A percentile compares a stretch with the other conserved stretches of the same genome.
Conservation (phyloP, 768 basidiomycete species). For the Dioszegia aurantiaca region DNA sequence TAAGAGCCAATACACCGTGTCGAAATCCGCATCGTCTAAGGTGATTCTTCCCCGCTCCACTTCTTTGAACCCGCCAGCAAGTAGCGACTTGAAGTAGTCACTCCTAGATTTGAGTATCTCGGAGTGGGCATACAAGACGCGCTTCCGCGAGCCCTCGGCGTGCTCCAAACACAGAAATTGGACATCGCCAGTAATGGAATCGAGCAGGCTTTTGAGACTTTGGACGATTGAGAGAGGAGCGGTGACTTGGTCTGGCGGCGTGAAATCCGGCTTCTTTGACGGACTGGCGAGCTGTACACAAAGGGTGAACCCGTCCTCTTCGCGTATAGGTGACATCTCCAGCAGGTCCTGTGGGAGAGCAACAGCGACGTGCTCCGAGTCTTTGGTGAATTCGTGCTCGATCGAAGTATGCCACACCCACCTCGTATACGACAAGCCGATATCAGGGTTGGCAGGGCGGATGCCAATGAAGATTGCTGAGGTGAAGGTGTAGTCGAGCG, state of each 20-base stretch:
- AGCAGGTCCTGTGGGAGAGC: conserved; percentile 63
- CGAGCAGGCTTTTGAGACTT: conserved; percentile 68
- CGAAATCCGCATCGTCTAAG: conserved; percentile 73
- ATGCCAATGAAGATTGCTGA: conserved; percentile 72
- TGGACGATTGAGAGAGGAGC: conserved; percentile 64
- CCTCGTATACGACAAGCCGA: conserved; percentile 64
- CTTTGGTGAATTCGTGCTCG: conserved; percentile 68
- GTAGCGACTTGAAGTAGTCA: conserved; percentile 74
- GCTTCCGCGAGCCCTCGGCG: conserved; percentile 61
- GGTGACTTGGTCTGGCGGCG: conserved; percentile 64
- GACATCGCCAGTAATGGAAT: conserved; percentile 72
- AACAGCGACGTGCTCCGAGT: conserved; percentile 73
- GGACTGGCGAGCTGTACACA: conserved; percentile 72
- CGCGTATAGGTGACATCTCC: conserved; percentile 59
- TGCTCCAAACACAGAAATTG: conserved; percentile 70
- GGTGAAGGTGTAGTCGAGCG: conserved; percentile 59
- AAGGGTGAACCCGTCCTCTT: conserved; percentile 68
- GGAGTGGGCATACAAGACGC: conserved; percentile 73
- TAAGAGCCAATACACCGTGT: conserved; percentile 73
- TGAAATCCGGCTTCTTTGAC: conserved; percentile 59
- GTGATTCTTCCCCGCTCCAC: conserved; percentile 56
- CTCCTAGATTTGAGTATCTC: conserved; percentile 71
- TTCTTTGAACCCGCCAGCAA: conserved; percentile 69
- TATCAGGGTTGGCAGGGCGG: conserved; percentile 63
- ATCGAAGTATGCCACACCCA: conserved; percentile 76